Base-by-base conservation (phyloP, 371 early-diverging fungal species). In the Rhizopus microsporus region DNA sequence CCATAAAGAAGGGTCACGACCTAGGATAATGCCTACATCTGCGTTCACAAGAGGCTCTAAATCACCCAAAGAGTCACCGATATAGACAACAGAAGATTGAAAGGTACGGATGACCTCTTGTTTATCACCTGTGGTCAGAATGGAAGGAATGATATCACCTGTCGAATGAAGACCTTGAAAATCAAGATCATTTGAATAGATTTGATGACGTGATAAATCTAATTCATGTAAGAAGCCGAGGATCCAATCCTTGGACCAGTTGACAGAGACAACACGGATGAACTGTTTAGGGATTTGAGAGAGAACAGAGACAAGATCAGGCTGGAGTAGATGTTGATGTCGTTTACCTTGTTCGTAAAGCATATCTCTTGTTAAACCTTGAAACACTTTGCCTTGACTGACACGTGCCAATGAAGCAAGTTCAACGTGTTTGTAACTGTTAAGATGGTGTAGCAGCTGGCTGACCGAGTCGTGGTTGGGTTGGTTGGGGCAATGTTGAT, bases 161-260 rank as follows among this genome's bases (percentile, higher is more conserved):
- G 78, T 72, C 2, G 65, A 64, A 23, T 23, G 23, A 7, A 38
- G 37, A 0, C 43, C 55, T 8, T 35, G 9, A 47, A 68, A 74
- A 1, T 39, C 49, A 7, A 75, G 48, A 50, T 75, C 78, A 46
- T 78, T 78, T 40, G 65, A 63, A 35, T 58, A 59, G 29, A 78
- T 61, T 6, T 74, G 66, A 1, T 64, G 37, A 5, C 43, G 59
- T 29, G 37, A 15, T 9, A 71, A n/a, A 3, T 23, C 49, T 4
- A 65, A 39, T 4, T 63, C 57, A 0, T 51, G 37, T 7, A 75
- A 45, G 1, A 67, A 54, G 0, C 78, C 78, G 3, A 59, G 58
- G n/a, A 78, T 73, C 78, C 78, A 78, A 17, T 78, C 78, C 32
- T 73, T 75, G 2, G 78, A 78, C 78, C 78, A 78, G 42, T 75